phyloP scores from a whole-genome alignment of 2,329 filamentous ascomycete species.

The Graphilbum sp. region DNA sequence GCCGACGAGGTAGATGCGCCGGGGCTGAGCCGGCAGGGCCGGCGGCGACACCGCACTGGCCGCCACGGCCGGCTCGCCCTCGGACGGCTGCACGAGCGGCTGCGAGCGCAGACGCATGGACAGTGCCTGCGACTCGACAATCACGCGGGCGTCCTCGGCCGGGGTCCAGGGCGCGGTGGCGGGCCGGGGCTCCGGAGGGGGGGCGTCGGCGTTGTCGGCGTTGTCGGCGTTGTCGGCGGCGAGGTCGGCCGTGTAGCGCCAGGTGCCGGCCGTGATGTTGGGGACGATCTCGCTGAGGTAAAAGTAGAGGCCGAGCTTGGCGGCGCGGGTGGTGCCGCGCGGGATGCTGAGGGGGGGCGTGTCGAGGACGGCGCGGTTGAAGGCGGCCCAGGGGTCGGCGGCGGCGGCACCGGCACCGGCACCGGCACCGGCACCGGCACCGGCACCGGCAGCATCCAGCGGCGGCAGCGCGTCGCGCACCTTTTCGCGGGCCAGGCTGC shows the following conservation, averaged over 20 bases:
- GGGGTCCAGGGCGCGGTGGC: slow-evolving; percentile 11
- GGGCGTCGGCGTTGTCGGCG: no score
- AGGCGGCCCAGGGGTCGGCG: slow-evolving; percentile 53
- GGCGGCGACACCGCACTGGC: slow-evolving; percentile 8
- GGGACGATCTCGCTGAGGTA: slow-evolving; percentile 91
- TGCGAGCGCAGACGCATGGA: slow-evolving; percentile 76
- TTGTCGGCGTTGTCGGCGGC: slow-evolving; percentile 33
- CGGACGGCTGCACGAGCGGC: slow-evolving; percentile 44
- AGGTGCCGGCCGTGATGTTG: slow-evolving; percentile 71
- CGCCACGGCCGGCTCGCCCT: not conserved
- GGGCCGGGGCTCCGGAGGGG: slow-evolving; percentile 21
- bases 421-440: slow-evolving; percentile 14
- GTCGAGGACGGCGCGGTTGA: slow-evolving; percentile 56
- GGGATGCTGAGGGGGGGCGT: slow-evolving; percentile 47
- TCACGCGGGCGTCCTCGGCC: slow-evolving; percentile 63
- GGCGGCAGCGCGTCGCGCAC: slow-evolving; percentile 64
- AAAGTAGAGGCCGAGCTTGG: slow-evolving; percentile 88
- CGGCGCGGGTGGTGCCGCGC: slow-evolving; percentile 26
- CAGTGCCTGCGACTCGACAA: slow-evolving; percentile 89
- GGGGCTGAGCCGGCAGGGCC: slow-evolving; percentile 70
- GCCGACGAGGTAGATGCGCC: slow-evolving; percentile 84
- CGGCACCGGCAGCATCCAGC: slow-evolving; percentile 12
- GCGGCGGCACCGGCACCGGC: slow-evolving; percentile 17
- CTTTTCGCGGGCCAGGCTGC: slow-evolving; percentile 78
- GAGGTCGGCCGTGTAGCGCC: slow-evolving; percentile 52